A percentile compares a stretch with the other conserved stretches of the same genome.
Evolutionary conservation across 1,284 basidiomycete genomes (phyloP).

Genomic region (Sporisorium reilianum): DNA sequence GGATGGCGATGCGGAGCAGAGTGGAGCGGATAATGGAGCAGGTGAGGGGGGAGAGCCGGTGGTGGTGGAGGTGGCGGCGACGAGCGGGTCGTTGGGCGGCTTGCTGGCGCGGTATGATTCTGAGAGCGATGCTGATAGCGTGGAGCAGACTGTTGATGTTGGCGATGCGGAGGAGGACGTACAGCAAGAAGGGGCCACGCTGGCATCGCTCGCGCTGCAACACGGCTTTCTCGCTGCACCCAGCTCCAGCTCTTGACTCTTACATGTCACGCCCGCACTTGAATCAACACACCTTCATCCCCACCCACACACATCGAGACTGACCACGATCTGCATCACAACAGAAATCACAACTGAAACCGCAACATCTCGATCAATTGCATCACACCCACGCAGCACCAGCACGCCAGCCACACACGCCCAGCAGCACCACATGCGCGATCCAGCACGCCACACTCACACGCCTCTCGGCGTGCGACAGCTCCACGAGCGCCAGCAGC

Average conservation of each 20-base stretch:
- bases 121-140: constrained; percentile 10
- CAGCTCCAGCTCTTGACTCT: neutral
- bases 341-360: no score
- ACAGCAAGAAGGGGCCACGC: no score
- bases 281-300: no score
- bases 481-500: constrained; percentile 21
- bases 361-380: no score
- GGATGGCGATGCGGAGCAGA: neutral
- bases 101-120: constrained; percentile 22
- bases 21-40: neutral
- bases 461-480: neutral
- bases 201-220: constrained; percentile 3
- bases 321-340: no score
- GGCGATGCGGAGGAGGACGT: no score
- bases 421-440: constrained; percentile 7
- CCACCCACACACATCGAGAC: no score
- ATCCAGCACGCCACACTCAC: neutral
- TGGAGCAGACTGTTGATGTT: no score
- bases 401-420: neutral
- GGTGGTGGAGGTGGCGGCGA: neutral
- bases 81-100: neutral
- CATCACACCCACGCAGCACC: neutral
- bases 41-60: constrained; percentile 4
- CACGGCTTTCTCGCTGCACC: neutral
- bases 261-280: neutral